phyloP scores from a whole-genome alignment of 495 filamentous ascomycete species.

The Schizothecium vesticola region DNA sequence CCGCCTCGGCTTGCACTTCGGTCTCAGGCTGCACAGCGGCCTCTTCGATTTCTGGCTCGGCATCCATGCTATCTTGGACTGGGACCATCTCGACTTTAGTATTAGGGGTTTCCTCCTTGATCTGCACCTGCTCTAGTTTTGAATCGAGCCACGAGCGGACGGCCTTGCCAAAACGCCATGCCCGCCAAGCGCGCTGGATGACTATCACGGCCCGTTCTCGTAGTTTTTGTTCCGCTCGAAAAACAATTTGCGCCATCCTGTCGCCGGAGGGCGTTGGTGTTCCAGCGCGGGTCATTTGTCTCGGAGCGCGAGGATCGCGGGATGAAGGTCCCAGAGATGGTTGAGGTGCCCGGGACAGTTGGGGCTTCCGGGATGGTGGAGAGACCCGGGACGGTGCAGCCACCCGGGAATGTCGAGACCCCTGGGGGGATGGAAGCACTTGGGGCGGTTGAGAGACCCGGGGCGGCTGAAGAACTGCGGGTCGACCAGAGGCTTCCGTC shows the following conservation, averaged over 20 bases:
- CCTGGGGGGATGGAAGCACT: neutral
- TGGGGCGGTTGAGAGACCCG: neutral
- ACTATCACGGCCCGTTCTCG: neutral
- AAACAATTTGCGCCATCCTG: neutral
- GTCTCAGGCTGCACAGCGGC: neutral
- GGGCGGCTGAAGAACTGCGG: neutral
- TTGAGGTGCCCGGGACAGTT: neutral
- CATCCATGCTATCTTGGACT: too few relatives aligned
- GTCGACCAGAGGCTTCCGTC: neutral
- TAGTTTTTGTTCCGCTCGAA: neutral
- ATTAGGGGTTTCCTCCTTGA: neutral
- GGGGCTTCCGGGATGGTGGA: neutral
- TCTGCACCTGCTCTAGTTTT: neutral
- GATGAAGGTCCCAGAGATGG: neutral
- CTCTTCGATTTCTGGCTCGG: neutral
- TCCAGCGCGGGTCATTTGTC: neutral
- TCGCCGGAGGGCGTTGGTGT: neutral
- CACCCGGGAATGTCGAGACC: neutral
- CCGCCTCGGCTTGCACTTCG: neutral
- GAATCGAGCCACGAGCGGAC: neutral
- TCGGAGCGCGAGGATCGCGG: neutral
- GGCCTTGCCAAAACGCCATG: neutral
- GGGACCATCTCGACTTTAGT: neutral
- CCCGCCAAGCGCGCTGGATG: neutral
- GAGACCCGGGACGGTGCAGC: neutral